Base-by-base conservation (phyloP, 441 rosid genomes). In the Hura crepitans region DNA sequence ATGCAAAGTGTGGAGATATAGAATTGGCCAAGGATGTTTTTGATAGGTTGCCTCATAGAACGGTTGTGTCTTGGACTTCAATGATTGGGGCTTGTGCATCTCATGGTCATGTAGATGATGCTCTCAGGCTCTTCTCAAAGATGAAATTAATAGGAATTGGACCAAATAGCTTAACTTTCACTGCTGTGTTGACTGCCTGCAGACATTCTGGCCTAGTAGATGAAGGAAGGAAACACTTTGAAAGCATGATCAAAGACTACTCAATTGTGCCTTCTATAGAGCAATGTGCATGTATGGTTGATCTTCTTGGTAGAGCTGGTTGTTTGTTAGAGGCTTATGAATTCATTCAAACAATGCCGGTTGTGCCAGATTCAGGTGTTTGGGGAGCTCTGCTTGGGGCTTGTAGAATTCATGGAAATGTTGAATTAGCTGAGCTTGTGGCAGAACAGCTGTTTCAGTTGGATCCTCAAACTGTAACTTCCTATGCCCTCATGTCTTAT, bases 341-440 rank as follows among this genome's bases (percentile, higher is more conserved):
- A 66, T 83, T 88, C 66, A 68, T 83, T n/a, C 73, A 71, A 18
- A 71, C 64, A 72, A 86, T 86, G 91, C 87, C 88, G 14, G 62
- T 85, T 57, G 61, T 70, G 12, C 86, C 89, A 18, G 80, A 83
- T 62, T 76, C 81, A n/a, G 71, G 85, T 28, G 82, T 88, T 59
- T 88, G 89, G 93, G 73, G 91, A 62, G 84, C 91, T 50, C 85
- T 88, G 73, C 89, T 88, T 4, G 89, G 93, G 22, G 88, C 90
- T 65, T 88, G 94, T 74, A 80, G 90, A 84, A 78, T 82, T 47
- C 88, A 86, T 69, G 86, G 87, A 39, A 70, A 86, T 58, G 83
- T 82, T 12, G 81, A 86, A 73, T 60, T 87, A 47, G 92, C 86
- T 39, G 63, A 59, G 23, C 43, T 59, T n/a, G 63, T 33, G 23